phyloP scores from a whole-genome alignment of 306 rosid genomes.

The apple (Malus domestica) region ASM211411v1 NC_041796.1:9620001-9620500 shows the following conservation, averaged over 20 bases:
- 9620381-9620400: slow-evolving; percentile 98
- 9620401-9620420: slow-evolving; percentile 81
- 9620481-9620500: background rate
- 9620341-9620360: background rate
- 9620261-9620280: background rate
- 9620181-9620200: background rate
- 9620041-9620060: background rate
- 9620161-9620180: no score
- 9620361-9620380: slow-evolving; percentile 40
- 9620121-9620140: background rate
- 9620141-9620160: background rate
- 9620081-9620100: background rate
- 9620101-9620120: background rate
- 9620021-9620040: background rate
- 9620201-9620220: background rate
- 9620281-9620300: background rate
- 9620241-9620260: background rate
- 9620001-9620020: slow-evolving; percentile 81
- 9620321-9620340: background rate
- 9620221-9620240: background rate
- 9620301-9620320: background rate
- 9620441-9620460: slow-evolving; percentile 83
- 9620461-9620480: background rate
- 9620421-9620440: slow-evolving; percentile 83
- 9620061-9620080: background rate